Conservation (phyloP, 768 basidiomycete species). For the Erythrobasidium yunnanense region DNA sequence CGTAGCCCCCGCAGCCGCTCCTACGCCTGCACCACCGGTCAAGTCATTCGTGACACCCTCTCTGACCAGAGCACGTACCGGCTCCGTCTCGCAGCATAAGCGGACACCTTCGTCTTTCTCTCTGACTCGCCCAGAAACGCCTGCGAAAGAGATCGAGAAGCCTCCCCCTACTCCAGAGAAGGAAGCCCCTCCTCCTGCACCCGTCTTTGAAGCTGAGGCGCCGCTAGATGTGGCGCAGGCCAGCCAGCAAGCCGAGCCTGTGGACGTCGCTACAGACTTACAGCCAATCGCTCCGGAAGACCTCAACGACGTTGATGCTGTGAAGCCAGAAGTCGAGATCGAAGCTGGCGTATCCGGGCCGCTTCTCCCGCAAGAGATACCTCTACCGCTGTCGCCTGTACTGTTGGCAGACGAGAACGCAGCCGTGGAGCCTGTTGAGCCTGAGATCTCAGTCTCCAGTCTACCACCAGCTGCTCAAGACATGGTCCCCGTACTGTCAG, state of each 20-base stretch:
- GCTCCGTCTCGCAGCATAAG: background rate
- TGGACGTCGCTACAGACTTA: too few relatives aligned
- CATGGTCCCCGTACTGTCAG: too few relatives aligned
- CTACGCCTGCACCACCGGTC: background rate
- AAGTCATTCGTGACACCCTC: background rate
- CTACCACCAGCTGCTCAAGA: too few relatives aligned
- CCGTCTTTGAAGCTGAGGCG: background rate
- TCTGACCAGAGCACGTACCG: background rate
- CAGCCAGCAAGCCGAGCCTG: too few relatives aligned
- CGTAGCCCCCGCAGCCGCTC: background rate
- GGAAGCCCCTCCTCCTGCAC: background rate
- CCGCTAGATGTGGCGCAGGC: background rate
- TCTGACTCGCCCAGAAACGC: background rate
- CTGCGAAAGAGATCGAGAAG: background rate
- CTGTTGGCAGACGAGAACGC: background rate
- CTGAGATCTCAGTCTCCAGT: too few relatives aligned
- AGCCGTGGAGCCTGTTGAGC: too few relatives aligned
- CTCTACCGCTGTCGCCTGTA: background rate
- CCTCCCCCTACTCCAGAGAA: background rate
- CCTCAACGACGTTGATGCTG: too few relatives aligned
- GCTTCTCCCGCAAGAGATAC: background rate
- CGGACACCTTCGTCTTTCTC: background rate
- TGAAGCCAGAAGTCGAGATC: too few relatives aligned
- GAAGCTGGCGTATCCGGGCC: background rate
- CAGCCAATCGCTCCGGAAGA: too few relatives aligned